These are phyloP conservation scores for Turnera subulata DNA, from an alignment of 345 rosid species.

Conservation along the genomic window DNA sequence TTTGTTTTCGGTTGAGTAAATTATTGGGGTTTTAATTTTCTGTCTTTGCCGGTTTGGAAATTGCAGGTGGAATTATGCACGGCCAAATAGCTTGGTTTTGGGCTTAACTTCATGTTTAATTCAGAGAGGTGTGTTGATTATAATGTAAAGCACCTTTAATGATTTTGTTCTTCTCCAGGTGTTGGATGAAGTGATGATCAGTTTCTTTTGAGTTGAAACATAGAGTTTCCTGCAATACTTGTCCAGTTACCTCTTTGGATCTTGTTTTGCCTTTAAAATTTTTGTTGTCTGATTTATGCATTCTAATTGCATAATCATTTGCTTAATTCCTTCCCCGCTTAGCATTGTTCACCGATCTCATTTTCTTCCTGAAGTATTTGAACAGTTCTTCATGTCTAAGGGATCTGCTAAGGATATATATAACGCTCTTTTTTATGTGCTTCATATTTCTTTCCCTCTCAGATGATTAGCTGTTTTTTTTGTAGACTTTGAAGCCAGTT, in stretches of 20 bases:
- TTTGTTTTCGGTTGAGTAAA: background rate
- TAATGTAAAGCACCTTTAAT: slow-evolving; percentile 38
- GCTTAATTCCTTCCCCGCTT: background rate
- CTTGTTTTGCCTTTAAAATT: background rate
- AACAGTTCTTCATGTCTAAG: too few relatives aligned
- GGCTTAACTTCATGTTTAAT: slow-evolving; percentile 45
- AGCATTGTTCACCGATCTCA: background rate
- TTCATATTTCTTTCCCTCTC: too few relatives aligned
- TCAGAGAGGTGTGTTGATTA: slow-evolving; percentile 54
- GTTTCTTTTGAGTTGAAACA: slow-evolving; percentile 44
- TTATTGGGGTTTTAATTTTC: slow-evolving; percentile 12
- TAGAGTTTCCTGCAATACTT: slow-evolving; percentile 27
- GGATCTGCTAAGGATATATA: too few relatives aligned
- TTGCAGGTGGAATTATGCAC: slow-evolving; percentile 69
- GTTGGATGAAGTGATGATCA: slow-evolving; percentile 40
- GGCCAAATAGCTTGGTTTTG: slow-evolving; percentile 41
- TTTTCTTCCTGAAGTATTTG: too few relatives aligned
- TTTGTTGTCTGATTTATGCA: slow-evolving; percentile 11
- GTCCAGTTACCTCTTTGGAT: slow-evolving; percentile 18
- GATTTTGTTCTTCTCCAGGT: slow-evolving; percentile 39
- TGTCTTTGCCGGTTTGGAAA: slow-evolving; percentile 31
- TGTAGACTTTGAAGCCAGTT: too few relatives aligned
- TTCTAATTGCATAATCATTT: background rate
- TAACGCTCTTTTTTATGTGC: too few relatives aligned
- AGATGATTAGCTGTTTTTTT: too few relatives aligned